Evolutionary conservation across 2,329 filamentous ascomycete genomes (phyloP), one percentile per base, ranked within the genome.

Genomic region (Zymoseptoria passerinii): DNA sequence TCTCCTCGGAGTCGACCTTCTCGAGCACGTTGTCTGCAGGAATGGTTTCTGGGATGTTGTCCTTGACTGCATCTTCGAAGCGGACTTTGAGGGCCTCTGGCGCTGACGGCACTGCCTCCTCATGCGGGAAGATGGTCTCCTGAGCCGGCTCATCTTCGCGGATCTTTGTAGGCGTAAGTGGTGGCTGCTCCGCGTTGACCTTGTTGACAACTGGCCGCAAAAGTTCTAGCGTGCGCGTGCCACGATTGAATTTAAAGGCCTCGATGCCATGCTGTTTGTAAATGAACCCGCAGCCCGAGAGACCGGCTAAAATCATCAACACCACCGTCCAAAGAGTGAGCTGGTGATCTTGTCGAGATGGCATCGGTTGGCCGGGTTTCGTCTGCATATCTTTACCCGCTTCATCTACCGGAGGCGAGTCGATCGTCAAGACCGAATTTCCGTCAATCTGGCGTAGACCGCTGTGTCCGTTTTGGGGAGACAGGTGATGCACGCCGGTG

Each of bases 81-180:
- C 55, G 49, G 18, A 66, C 62, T 9, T 63, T 56, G 10, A 61
- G 53, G 19, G 58, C 52, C 4, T 60, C 58, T 49, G 52, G 18
- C 18, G 54, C 52, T 6, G 54, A 53, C 13, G 35, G 49, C 4
- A 28, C 3, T n/a, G 44, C 20, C 8, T 29, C 52, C 18, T 66
- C 64, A 28, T 68, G 62, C 8, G 70, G 66, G 58, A 73, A 72
- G 20, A 71, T 69, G 10, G 63, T 71, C 60, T 73, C 71, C 49
- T 69, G 58, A 0, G 71, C 71, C 28, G 71, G 71, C 54, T 73
- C 71, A 10, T 59, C 61, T 53, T 71, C 68, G 16, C 70, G 67
- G 16, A 71, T 54, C 52, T 61, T 64, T 16, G 63, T 60, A 6
- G 58, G 53, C 9, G 58, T 56, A 23, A 44, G 19, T 18, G 52